Evolutionary conservation across 441 rosid genomes (phyloP), one percentile per base, ranked within the genome.

Genomic region (Capsella rubella): DNA sequence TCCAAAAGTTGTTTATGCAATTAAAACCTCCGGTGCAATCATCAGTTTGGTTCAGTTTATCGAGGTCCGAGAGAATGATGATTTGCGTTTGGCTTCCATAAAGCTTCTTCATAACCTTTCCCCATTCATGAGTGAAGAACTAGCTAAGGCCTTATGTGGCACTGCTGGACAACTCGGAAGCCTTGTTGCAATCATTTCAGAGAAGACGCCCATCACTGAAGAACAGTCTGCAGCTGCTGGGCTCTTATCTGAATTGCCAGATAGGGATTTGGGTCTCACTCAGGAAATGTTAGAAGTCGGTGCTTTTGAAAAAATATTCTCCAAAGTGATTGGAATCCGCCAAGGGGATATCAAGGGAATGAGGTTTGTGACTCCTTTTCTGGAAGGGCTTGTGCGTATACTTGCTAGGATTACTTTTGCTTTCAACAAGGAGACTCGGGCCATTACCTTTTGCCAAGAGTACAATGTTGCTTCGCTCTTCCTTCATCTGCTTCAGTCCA

Each of bases 1-100:
- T 70, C 32, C 78, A 34, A 86, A 87, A 10, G 92, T 92, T 12
- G 98, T 91, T 54, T 74, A 96, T 55, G 96, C 97, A 40, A 89
- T 92, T 71, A 95, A 83, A 81, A 88, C 94, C 77, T 92, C 95
- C 5, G 97, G 99, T 67, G 99, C 99, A 47, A 84, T 79, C 18
- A 87, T 84, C 84, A 91, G 99, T 83, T 86, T 95, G 90, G 98
- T 91, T 85, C 99, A 92, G 82, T 95, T 95, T 69, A 84, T 95
- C 46, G 99, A 95, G 82, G 97, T 89, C 74, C 87, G 49, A 54
- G 78, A 78, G 78, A 79, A 79, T 28, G 53, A 74, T 29, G 99
- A 90, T 61, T 74, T 95, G 84, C 97, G 99, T 64, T 65, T 91
- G 63, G 92, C 97, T 76, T 86, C 87, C 74, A 82, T 95, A 60